Evolutionary conservation across 176 grass and related monocot species (phyloP), one percentile per base, ranked within the genome.

Genomic region (Aechmea fasciata): DNA sequence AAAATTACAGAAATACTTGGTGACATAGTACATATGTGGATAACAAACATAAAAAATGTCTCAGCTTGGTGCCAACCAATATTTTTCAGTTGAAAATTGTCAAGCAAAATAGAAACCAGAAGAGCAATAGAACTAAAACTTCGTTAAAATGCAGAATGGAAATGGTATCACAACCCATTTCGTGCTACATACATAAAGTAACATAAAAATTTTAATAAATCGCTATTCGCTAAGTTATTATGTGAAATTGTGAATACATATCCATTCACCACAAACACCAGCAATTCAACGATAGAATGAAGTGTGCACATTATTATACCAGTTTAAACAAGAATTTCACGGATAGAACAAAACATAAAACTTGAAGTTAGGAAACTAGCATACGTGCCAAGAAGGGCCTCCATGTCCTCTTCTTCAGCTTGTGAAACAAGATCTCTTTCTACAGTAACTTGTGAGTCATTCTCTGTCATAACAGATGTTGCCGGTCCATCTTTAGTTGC

Each of bases 401-500:
- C 93, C 76, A 77, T 90, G 18, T 97, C 93, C 86, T 87, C 93
- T 77, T 97, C 86, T 81, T 97, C 89, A 20, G 77, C 86, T 74
- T 92, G 93, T 9, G 70, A 89, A 62, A 92, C 93, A 11, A 97
- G 79, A 29, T 97, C 93, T 54, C 79, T 86, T 70, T 92, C 89
- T 48, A 97, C 61, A 0, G 81, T 33, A 81, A 86, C 81, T 66
- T 83, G 81, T 0, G 89, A 78, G 19, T 87, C 71, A 69, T 25
- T 52, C 65, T 92, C 83, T 69, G 67, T 47, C 61, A 69, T 73
- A 66, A 65, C 13, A 72, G 86, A 79, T 79, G 72, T 75, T 17
- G 78, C n/a, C 14, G 70, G 89, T 13, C 93, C 82, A 71, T 83
- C 83, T 80, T 72, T 65, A 6, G 47, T 77, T 23, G 10, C 47